phyloP scores from a whole-genome alignment of 495 filamentous ascomycete species.

The Sabuloglossum arenarium region DNA sequence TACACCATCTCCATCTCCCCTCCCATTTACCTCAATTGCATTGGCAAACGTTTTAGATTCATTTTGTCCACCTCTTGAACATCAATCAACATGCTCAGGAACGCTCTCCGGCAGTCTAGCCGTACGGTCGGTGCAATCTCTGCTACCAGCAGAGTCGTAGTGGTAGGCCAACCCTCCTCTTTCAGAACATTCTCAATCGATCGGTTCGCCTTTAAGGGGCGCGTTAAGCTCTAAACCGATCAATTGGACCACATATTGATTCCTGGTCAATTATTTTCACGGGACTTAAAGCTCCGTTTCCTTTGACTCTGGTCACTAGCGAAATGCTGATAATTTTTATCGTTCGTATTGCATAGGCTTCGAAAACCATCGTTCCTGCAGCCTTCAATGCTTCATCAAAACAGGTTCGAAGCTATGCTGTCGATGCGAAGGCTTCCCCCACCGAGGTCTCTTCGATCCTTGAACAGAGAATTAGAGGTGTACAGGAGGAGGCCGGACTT shows the following conservation, averaged over 20 bases:
- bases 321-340: constrained; percentile 15
- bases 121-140: constrained; percentile 84
- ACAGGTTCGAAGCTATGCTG: constrained; percentile 76
- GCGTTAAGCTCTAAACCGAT: neutral
- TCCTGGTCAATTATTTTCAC: neutral
- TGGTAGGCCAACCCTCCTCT: constrained; percentile 45
- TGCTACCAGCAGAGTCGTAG: constrained; percentile 70
- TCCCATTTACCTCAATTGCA: constrained; percentile 4
- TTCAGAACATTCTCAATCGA: neutral
- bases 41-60: constrained; percentile 10
- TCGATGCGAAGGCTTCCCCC: constrained; percentile 82
- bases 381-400: constrained; percentile 41
- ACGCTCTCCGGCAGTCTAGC: constrained; percentile 87
- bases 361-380: neutral
- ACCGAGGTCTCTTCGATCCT: constrained; percentile 98
- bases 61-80: constrained; percentile 32
- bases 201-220: neutral
- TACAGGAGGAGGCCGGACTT: constrained; percentile 85
- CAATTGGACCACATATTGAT: neutral
- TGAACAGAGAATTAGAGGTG: constrained; percentile 95
- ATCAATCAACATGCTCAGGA: constrained; percentile 73
- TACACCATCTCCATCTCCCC: constrained; percentile 3
- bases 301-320: constrained; percentile 14
- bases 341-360: neutral
- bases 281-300: constrained; percentile 8